Percentiles rank a stretch among this genome's conserved stretches.
These are phyloP conservation scores for Jamesozyma jinghongensis DNA, from an alignment of 805 yeast genomes.

Conservation along the genomic window DNA sequence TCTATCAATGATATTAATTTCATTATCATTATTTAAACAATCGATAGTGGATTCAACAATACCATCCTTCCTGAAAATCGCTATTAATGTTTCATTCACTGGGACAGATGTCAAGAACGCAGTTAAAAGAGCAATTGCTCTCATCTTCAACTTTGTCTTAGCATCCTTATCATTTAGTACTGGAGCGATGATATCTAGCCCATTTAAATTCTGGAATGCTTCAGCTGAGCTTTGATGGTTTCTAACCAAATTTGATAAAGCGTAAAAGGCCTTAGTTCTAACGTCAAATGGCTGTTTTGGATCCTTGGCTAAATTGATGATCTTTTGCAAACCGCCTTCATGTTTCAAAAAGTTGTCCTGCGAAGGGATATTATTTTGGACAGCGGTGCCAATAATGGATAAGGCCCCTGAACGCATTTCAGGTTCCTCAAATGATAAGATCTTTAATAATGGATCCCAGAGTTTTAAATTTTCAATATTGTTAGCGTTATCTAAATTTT, in stretches of 20 bases:
- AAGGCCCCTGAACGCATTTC: conserved; percentile 52
- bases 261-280: conserved; percentile 62
- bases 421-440: conserved; percentile 37
- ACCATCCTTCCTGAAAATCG: conserved; percentile 30
- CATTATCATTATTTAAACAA: conserved; percentile 18
- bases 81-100: conserved; percentile 31
- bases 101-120: conserved; percentile 49
- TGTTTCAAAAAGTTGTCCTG: conserved; percentile 58
- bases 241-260: conserved; percentile 63
- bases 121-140: conserved; percentile 49
- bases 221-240: conserved; percentile 52
- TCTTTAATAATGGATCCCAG: conserved; percentile 64
- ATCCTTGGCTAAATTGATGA: conserved; percentile 36
- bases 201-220: conserved; percentile 46
- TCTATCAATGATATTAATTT: conserved; percentile 49
- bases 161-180: conserved; percentile 14
- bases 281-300: conserved; percentile 28
- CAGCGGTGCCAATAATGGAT: conserved; percentile 80
- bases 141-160: conserved; percentile 38
- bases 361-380: conserved; percentile 75
- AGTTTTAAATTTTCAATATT: conserved; percentile 73
- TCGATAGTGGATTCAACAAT: conserved; percentile 24
- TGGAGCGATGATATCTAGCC: conserved; percentile 49
- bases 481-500: conserved; percentile 90
- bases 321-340: conserved; percentile 37